Percentiles rank a stretch among this genome's conserved stretches.
Conservation (phyloP, 352 stramenopile species). For the Phytopythium sindhum region DNA sequence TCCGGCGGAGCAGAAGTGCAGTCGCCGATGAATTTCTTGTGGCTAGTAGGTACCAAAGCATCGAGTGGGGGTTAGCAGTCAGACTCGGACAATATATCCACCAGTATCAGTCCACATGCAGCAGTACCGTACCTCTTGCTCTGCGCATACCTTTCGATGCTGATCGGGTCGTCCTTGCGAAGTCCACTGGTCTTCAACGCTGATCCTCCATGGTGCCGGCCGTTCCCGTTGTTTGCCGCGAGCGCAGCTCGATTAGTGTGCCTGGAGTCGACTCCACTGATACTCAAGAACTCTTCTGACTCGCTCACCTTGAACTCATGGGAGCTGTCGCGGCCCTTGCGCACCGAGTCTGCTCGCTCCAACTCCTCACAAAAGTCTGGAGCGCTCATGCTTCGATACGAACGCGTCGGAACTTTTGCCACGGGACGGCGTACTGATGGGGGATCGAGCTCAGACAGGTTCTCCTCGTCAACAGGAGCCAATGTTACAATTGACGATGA, state of each 20-base stretch:
- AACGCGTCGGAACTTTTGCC: constrained; percentile 28
- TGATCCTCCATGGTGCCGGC: constrained; percentile 21
- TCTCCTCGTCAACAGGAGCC: constrained; percentile 47
- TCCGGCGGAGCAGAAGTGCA: constrained; percentile 38
- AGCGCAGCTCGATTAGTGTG: constrained; percentile 22
- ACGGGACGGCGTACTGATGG: constrained; percentile 18
- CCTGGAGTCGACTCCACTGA: constrained; percentile 29
- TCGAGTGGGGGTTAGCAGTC: not conserved
- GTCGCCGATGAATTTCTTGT: constrained; percentile 66
- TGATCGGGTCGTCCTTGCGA: constrained; percentile 56
- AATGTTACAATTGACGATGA: constrained; percentile 42
- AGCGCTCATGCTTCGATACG: constrained; percentile 67
- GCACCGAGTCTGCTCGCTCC: constrained; percentile 17
- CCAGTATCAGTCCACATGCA: not conserved
- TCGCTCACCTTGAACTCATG: constrained; percentile 26
- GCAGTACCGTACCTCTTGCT: constrained; percentile 33
- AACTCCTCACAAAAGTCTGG: constrained; percentile 73
- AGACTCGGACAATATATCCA: not conserved
- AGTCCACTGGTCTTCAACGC: constrained; percentile 37
- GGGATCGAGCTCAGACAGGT: constrained; percentile 27
- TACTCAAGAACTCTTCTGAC: constrained; percentile 27
- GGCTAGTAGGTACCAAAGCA: constrained; percentile 15
- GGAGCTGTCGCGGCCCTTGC: constrained; percentile 31
- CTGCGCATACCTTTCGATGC: constrained; percentile 48
- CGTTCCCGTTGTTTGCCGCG: constrained; percentile 28